A percentile compares a stretch with the other conserved stretches of the same genome.
These are phyloP conservation scores for sunflower (Helianthus annuus) DNA, from an alignment of 129 eudicot genomes.

Conservation along the genomic window DNA sequence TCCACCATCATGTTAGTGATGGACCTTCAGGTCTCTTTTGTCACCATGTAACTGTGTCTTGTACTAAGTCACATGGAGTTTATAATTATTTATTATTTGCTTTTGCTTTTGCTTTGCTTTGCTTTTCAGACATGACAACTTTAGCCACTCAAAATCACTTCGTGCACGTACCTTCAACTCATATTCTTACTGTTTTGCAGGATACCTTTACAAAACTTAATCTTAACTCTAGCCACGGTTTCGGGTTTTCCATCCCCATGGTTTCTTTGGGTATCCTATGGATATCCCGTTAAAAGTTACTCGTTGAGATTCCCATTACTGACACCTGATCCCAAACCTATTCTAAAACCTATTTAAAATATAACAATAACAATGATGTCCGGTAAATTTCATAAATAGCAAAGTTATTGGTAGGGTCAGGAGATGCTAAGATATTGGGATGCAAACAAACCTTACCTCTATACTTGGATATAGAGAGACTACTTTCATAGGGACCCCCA, in stretches of 20 bases:
- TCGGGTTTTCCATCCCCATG: not conserved
- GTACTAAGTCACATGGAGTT: conserved; percentile 40
- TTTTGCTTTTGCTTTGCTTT: conserved; percentile 30
- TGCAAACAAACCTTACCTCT: too few species aligned
- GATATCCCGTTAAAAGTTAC: not conserved
- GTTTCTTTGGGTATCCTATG: too few species aligned
- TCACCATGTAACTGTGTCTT: conserved; percentile 46
- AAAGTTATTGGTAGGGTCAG: too few species aligned
- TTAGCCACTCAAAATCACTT: conserved; percentile 30
- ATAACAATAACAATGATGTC: too few species aligned
- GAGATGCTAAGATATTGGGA: too few species aligned
- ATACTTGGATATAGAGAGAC: too few species aligned
- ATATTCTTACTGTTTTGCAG: not conserved
- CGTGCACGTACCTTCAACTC: conserved; percentile 37
- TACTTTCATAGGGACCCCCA: too few species aligned
- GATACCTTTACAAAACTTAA: not conserved
- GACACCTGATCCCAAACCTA: not conserved
- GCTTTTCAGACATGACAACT: conserved; percentile 38
- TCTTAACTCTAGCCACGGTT: not conserved
- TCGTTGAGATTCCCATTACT: too few species aligned
- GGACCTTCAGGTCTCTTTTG: conserved; percentile 49
- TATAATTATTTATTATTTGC: conserved; percentile 13
- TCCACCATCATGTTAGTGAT: conserved; percentile 63
- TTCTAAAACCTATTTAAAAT: not conserved
- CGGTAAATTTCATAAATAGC: too few species aligned